Evolutionary conservation across 1,284 basidiomycete genomes (phyloP), one percentile per base, ranked within the genome.

Genomic region (Ganoderma meredithae): DNA sequence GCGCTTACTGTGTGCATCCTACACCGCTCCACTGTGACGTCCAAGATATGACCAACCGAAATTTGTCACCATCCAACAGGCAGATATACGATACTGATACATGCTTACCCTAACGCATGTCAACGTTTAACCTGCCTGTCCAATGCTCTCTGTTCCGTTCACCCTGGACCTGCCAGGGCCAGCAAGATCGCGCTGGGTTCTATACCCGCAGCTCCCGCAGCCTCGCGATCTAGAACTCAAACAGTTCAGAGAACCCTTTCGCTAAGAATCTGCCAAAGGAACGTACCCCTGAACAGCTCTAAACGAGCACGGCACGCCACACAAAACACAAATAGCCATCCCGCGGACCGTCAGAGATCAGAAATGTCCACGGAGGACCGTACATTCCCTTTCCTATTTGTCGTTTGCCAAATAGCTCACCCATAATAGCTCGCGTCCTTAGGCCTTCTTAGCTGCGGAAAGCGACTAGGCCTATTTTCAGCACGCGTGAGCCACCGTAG

Each of bases 401-500:
- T 49, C 22, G 47, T 49, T 49, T 12, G 22, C 47, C 22, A 25
- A 49, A 49, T 49, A 22, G 10, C 22, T 49, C 47, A 49, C 47
- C 22, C 12, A 10, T 47, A 47, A 47, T 47, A 22, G n/a, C 44
- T 22, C 44, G 44, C 44, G n/a, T 10, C n/a, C 4, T 36, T 36
- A 36, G 22, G 44, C 3, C 47, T 49, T 49, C 47, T 25, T 22
- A 25, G 47, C 47, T 49, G 47, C 47, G 47, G 47, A 49, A 22
- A 12, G 22, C 10, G 22, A 49, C 47, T 25, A 3, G 22, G 10
- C 22, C 22, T 49, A 49, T 49, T 49, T 49, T 25, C 47, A 25
- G 47, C 47, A 49, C 47, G 47, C 47, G 47, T 49, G 47, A 49
- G 22, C 47, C 47, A 22, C 47, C 22, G 47, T 49, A 49, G 22